A percentile compares a stretch with the other conserved stretches of the same genome.
Evolutionary conservation across 2,329 filamentous ascomycete species (phyloP).

Genomic region (Cadophora sp.): DNA sequence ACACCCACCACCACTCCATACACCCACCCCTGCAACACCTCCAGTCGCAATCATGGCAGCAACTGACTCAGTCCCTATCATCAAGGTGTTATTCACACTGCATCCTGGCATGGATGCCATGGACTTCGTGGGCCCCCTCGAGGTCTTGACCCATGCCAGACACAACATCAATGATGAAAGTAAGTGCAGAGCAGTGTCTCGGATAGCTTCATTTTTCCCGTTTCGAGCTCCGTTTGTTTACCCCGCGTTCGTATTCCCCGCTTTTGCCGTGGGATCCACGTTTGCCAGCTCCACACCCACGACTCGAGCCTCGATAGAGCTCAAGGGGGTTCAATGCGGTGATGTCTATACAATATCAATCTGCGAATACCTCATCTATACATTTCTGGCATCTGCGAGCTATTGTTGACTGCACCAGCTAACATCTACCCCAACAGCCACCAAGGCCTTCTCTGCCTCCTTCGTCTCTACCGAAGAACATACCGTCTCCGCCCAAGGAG

Average conservation of each 20-base stretch:
- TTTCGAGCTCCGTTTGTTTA: constrained; percentile 18
- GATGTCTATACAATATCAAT: not conserved
- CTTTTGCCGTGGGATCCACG: constrained; percentile 9
- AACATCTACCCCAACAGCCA: constrained; percentile 33
- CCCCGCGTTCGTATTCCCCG: constrained; percentile 24
- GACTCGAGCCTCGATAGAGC: not conserved
- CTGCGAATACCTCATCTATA: not conserved
- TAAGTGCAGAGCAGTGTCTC: constrained; percentile 45
- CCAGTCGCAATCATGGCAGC: constrained; percentile 44
- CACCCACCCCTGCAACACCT: constrained; percentile 15
- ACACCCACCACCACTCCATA: constrained; percentile 7
- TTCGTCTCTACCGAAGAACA: constrained; percentile 55
- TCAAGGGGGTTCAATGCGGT: not conserved
- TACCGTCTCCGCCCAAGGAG: constrained; percentile 65
- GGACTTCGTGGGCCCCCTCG: constrained; percentile 63
- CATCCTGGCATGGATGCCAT: constrained; percentile 61
- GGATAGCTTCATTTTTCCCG: constrained; percentile 19
- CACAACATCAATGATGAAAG: constrained; percentile 59
- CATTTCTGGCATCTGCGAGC: not conserved
- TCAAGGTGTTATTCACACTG: constrained; percentile 67
- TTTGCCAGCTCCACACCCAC: not conserved
- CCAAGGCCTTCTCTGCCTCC: constrained; percentile 40
- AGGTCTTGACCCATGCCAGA: constrained; percentile 60
- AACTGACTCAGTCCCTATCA: constrained; percentile 44
- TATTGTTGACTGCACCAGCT: not conserved